Evolutionary conservation across 1,284 basidiomycete genomes (phyloP), one percentile per base, ranked within the genome.

Genomic region (Porogramme epimiltina): DNA sequence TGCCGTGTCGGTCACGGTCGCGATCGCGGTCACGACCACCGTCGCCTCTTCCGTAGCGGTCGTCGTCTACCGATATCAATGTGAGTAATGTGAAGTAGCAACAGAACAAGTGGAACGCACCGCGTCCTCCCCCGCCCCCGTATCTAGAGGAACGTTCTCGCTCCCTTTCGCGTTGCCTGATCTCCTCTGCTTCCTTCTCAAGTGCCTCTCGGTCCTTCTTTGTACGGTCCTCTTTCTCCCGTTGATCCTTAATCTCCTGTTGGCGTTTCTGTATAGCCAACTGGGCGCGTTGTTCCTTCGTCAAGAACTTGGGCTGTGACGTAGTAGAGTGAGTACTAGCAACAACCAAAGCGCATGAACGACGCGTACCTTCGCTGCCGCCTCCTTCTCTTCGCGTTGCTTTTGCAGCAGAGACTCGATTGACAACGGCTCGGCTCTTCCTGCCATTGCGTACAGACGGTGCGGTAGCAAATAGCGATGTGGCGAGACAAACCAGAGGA

Each of bases 351-450:
- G 37, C 9, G 18, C 15, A 26, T n/a, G 20, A n/a, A 44, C 33
- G 3, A 49, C 31, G 66, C 73, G 19, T 56, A 92, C 93, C 81
- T 93, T 95, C 46, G 92, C 76, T 46, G 93, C 90, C 2, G 89
- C 90, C 60, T 95, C 93, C 63, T 88, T 92, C 67, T 95, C 93
- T 37, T 79, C 82, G 59, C 83, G 87, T 73, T 98, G 95, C 70
- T 89, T 90, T 62, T 89, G 84, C 15, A 98, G 77, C 53, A 97
- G 74, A 39, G 84, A 81, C 66, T 96, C 93, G 57, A 96, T 92
- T 9, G 90, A 92, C 41, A 92, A 73, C 2, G 90, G 89, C 66
- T 87, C 81, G 42, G 78, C 60, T 54, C 62, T 59, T 9, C 47
- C 49, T 41, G 71, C 58, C 75, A 77, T 80, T 60, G 13, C 40